Base-by-base conservation (phyloP, 495 filamentous ascomycete species). In the Massariosphaeria phaeospora region DNA sequence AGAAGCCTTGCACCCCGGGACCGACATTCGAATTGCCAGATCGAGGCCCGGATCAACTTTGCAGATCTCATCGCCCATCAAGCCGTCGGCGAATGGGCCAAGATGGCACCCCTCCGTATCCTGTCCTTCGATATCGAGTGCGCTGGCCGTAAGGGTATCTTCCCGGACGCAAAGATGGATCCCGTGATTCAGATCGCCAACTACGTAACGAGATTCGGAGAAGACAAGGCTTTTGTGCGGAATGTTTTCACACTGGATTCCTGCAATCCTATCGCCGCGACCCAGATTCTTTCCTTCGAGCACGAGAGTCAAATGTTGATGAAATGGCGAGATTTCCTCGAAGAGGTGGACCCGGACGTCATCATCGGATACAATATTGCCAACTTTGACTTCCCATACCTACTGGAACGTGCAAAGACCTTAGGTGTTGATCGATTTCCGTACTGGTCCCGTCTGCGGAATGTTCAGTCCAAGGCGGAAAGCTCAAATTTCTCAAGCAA, bases 71-170 rank as follows among this genome's bases (percentile, higher is more conserved):
- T 96, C 53, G 82, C 93, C 6, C 91, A 97, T 67, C 76, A 86
- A 21, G 81, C 88, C n/a, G 84, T 87, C 52, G 93, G 91, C 3
- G 93, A 97, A 66, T 99, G 93, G 88, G 88, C 88, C 9, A 99
- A 96, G 72, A 97, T 99, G 88, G 94, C 93, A 0, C 93, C 93
- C 1, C 74, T 99, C 17, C 82, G 93, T 31, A 83, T 96, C 45
- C 70, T 99, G 12, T 96, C 91, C 2, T 96, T 99, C 59, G 93
- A 99, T 80, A 99, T 99, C 60, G 93, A 99, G 68, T 99, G 93
- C 67, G 94, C 93, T 54, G 93, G 93, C 23, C 87, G 93, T 57
- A 96, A 96, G 70, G 93, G 93, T 33, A 84, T 99, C 66, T 99
- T 99, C 67, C 93, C 93, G 3, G 91, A 97, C 70, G 80, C 94